phyloP scores from a whole-genome alignment of 179 eudicot species.

The Actinidia chinensis region DNA sequence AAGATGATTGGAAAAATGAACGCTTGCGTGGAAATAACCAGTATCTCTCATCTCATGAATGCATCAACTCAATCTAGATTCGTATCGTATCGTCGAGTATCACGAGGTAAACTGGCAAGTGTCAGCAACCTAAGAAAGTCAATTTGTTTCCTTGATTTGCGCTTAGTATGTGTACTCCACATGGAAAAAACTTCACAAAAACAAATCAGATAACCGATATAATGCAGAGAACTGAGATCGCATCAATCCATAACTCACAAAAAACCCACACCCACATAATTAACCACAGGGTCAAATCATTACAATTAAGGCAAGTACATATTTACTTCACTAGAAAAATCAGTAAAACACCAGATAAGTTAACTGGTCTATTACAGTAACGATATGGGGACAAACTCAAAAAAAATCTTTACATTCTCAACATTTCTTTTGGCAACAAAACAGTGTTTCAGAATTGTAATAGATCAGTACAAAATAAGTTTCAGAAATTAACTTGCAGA shows the following conservation, averaged over 20 bases:
- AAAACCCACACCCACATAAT: not conserved
- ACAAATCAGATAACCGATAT: not conserved
- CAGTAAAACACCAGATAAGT: conserved; percentile 1
- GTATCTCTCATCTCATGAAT: not conserved
- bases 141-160: not conserved
- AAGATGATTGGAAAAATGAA: not conserved
- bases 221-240: not conserved
- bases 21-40: not conserved
- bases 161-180: not conserved
- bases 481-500: conserved; percentile 4
- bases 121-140: conserved; percentile 6
- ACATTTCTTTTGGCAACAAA: not conserved
- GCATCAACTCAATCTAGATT: not conserved
- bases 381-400: not conserved
- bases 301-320: not conserved
- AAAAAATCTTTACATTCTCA: not conserved
- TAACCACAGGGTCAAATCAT: not conserved
- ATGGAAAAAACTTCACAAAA: not conserved
- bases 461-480: not conserved
- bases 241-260: not conserved
- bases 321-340: not conserved
- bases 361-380: not conserved
- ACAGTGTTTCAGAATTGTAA: conserved; percentile 1
- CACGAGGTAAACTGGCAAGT: not conserved
- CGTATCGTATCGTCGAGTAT: not conserved